These are phyloP conservation scores for Mortierella sp. DNA, from an alignment of 371 early-diverging fungal species.

Conservation along the genomic window DNA sequence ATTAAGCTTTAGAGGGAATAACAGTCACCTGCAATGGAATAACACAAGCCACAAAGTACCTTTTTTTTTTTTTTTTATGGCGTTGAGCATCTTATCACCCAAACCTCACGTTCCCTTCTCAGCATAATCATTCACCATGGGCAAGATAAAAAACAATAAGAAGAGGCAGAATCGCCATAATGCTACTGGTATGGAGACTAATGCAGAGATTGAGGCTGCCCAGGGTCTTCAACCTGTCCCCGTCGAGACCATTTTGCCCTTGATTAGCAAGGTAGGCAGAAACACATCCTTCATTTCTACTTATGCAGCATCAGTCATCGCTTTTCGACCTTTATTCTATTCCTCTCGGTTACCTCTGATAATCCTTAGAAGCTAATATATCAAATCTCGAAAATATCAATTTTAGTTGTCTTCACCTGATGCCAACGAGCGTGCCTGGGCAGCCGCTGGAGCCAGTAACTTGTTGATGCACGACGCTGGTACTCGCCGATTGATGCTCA, in stretches of 20 bases:
- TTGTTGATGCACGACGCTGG: constrained; percentile 70
- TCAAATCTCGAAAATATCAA: not conserved
- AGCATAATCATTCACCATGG: constrained; percentile 29
- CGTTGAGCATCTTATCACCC: not conserved
- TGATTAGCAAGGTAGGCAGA: constrained; percentile 73
- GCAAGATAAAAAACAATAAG: constrained; percentile 52
- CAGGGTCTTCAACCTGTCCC: constrained; percentile 33
- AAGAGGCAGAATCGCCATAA: constrained; percentile 45
- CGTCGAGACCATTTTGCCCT: constrained; percentile 61
- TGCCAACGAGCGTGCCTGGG: constrained; percentile 88
- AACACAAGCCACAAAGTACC: constrained; percentile 6
- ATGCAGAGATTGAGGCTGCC: constrained; percentile 29
- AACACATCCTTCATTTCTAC: too few relatives aligned
- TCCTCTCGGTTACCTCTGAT: not conserved
- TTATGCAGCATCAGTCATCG: not conserved
- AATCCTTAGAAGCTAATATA: not conserved
- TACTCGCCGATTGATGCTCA: constrained; percentile 78
- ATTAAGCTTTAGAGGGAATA: not conserved
- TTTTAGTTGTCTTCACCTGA: constrained; percentile 71
- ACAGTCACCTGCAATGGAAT: not conserved
- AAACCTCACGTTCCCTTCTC: not conserved
- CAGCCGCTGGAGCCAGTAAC: constrained; percentile 88
- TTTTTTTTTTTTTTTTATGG: constrained; percentile 9
- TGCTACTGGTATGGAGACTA: constrained; percentile 49
- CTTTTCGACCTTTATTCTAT: constrained; percentile 21